Evolutionary conservation across 768 basidiomycete species (phyloP).

Genomic region (Agaricus sinodeliciosus): DNA sequence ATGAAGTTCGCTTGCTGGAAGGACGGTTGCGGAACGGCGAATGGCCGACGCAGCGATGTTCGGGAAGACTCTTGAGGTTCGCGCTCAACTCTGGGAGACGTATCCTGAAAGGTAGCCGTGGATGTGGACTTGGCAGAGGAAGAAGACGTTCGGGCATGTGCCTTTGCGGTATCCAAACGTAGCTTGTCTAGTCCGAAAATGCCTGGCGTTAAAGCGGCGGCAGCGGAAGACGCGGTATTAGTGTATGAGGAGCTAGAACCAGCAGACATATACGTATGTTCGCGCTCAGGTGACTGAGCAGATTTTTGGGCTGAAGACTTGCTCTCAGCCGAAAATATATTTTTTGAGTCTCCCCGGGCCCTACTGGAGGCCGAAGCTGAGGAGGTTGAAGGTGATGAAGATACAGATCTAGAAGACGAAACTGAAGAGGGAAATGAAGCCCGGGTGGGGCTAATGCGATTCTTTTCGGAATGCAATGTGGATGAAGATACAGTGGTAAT

Average conservation of each 20-base stretch:
- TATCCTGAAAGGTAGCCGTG: not conserved
- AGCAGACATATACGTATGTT: not conserved
- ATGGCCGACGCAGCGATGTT: not conserved
- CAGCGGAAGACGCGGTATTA: too few species aligned
- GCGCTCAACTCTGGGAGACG: not conserved
- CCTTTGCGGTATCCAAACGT: too few species aligned
- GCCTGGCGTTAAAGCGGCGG: too few species aligned
- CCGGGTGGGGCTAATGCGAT: conserved; percentile 4
- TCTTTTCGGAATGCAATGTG: not conserved
- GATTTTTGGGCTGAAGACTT: not conserved
- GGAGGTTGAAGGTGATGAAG: not conserved
- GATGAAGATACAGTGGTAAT: not conserved
- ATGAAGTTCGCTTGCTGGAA: not conserved
- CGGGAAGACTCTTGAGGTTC: not conserved
- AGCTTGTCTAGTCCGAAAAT: too few species aligned
- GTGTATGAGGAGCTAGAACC: not conserved
- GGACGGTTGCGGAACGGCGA: not conserved
- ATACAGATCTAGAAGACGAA: conserved; percentile 1
- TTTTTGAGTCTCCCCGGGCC: not conserved
- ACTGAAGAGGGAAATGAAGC: not conserved
- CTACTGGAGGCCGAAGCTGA: not conserved
- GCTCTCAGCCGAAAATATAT: not conserved
- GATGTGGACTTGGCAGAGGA: not conserved
- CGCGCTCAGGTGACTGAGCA: not conserved
- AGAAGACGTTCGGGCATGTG: not conserved